Evolutionary conservation across 768 basidiomycete species (phyloP).

Genomic region (Gloeostereum incarnatum): DNA sequence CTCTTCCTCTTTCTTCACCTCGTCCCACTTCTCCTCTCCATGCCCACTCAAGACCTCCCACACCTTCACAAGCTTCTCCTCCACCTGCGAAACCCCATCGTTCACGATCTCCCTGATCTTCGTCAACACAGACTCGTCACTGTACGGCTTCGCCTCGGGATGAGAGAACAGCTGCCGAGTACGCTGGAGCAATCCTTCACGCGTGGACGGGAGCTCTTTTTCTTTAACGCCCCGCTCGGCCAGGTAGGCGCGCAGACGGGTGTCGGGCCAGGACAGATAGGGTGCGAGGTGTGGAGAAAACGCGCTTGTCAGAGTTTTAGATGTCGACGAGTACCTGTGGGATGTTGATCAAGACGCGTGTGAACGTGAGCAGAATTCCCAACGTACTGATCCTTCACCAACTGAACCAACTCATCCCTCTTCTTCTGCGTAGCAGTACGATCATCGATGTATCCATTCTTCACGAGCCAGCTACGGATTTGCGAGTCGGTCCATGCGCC

Average conservation of each 20-base stretch:
- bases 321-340: slow-evolving; percentile 16
- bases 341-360: not conserved
- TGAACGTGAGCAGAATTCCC: not conserved
- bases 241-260: slow-evolving; percentile 83
- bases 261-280: slow-evolving; percentile 90
- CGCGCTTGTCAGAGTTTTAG: slow-evolving; percentile 24
- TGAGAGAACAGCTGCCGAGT: not conserved
- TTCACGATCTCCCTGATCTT: slow-evolving; percentile 61
- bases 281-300: slow-evolving; percentile 30
- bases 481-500: slow-evolving; percentile 64
- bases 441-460: slow-evolving; percentile 53
- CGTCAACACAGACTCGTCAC: slow-evolving; percentile 46
- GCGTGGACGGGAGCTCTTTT: slow-evolving; percentile 47
- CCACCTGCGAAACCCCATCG: slow-evolving; percentile 59
- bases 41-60: slow-evolving; percentile 35
- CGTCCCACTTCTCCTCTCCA: slow-evolving; percentile 17
- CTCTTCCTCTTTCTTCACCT: slow-evolving; percentile 14
- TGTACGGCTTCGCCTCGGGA: slow-evolving; percentile 54
- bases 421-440: slow-evolving; percentile 49
- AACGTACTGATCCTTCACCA: slow-evolving; percentile 62
- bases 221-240: slow-evolving; percentile 70
- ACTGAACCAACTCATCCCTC: slow-evolving; percentile 65
- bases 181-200: slow-evolving; percentile 15
- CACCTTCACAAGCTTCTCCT: slow-evolving; percentile 58
- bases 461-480: slow-evolving; percentile 64